Percentiles rank a stretch among this genome's conserved stretches.
phyloP scores from a whole-genome alignment of 1,284 basidiomycete genomes.

The Volvariella volvacea region DNA sequence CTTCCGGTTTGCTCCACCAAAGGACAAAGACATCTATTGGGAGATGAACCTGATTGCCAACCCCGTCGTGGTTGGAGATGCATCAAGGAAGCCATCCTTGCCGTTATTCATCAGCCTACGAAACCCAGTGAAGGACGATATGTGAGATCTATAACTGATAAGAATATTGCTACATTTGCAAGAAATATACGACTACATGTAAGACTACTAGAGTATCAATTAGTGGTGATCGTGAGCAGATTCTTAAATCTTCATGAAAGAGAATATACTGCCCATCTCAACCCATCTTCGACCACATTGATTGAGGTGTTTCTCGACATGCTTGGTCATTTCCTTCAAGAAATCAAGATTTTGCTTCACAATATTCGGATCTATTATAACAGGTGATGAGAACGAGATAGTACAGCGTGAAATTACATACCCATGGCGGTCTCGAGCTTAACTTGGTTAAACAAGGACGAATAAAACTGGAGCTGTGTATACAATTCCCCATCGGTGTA shows the following conservation, averaged over 20 bases:
- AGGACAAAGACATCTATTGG: conserved; percentile 15
- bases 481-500: conserved; percentile 83
- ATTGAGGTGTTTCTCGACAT: conserved; percentile 74
- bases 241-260: conserved; percentile 56
- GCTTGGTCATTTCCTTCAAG: conserved; percentile 44
- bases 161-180: no score
- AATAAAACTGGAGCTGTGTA: conserved; percentile 81
- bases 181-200: no score
- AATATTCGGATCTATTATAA: conserved; percentile 45
- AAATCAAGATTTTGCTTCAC: conserved; percentile 41
- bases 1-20: conserved; percentile 13
- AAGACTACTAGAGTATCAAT: no score
- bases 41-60: conserved; percentile 9
- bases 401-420: conserved; percentile 7
- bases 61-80: no score
- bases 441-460: conserved; percentile 69
- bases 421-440: conserved; percentile 51
- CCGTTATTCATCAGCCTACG: no score
- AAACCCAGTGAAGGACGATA: no score
- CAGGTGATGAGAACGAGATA: neutral
- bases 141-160: no score
- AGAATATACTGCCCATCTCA: conserved; percentile 70
- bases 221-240: no score
- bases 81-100: no score
- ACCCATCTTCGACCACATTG: conserved; percentile 86